Conservation (phyloP, 148 eudicot genomes). For the Vaccinium myrtillus region DNA sequence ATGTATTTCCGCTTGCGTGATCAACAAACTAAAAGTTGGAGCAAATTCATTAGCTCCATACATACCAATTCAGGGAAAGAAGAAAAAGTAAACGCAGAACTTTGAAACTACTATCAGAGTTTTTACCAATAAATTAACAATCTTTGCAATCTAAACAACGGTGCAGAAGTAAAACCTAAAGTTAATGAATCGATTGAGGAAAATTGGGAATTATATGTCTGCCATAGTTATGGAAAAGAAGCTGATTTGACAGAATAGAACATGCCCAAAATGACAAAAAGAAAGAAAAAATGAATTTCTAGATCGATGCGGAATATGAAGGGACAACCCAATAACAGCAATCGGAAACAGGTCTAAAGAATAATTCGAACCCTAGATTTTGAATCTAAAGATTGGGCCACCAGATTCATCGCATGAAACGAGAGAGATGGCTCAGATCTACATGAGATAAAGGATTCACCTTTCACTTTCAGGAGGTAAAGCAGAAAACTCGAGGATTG, state of each 20-base stretch:
- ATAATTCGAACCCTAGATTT: neutral
- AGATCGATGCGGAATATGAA: neutral
- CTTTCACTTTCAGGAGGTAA: neutral
- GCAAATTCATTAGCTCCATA: neutral
- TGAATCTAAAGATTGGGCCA: neutral
- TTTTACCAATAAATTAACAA: no score
- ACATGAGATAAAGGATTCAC: neutral
- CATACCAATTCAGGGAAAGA: neutral
- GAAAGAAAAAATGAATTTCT: neutral
- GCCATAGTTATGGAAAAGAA: neutral
- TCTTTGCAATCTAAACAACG: neutral
- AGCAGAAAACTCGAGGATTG: neutral
- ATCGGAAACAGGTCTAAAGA: neutral
- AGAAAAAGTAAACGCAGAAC: neutral
- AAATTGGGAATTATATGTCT: neutral
- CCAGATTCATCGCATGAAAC: neutral
- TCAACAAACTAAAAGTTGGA: neutral
- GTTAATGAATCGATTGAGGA: neutral
- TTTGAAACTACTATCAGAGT: neutral
- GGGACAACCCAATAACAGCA: neutral
- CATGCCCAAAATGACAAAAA: neutral
- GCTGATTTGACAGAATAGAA: neutral
- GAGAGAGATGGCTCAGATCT: neutral
- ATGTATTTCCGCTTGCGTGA: neutral
- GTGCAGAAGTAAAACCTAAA: neutral